phyloP scores from a whole-genome alignment of 1,284 basidiomycete genomes.

The Anthracocystis panici-leucophaei region DNA sequence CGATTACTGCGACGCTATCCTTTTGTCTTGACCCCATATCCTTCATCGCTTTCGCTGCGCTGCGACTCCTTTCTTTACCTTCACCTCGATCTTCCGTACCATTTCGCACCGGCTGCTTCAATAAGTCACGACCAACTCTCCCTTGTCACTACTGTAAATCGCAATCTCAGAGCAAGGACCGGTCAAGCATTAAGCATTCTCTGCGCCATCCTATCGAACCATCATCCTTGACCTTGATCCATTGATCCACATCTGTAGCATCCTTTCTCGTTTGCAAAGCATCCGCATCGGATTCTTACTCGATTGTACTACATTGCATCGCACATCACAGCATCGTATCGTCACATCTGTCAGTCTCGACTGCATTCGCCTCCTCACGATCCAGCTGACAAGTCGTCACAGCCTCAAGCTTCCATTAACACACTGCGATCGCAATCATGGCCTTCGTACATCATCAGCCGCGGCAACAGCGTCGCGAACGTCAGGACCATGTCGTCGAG shows the following conservation, averaged over 20 bases:
- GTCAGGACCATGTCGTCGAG: conserved; percentile 24
- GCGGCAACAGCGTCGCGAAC: conserved; percentile 40
- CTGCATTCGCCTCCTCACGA: neutral
- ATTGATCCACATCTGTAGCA: neutral
- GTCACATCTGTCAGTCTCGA: neutral
- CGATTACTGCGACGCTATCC: neutral
- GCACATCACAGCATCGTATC: neutral
- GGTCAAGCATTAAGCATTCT: neutral
- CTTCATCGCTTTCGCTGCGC: neutral
- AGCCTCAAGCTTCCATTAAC: neutral
- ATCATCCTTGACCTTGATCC: neutral
- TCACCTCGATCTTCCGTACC: neutral
- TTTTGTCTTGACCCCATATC: neutral
- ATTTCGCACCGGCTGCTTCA: neutral
- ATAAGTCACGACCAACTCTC: neutral
- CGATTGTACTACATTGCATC: neutral
- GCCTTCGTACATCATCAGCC: conserved; percentile 52
- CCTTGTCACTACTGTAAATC: neutral
- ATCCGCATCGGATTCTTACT: neutral
- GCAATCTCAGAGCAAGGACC: neutral
- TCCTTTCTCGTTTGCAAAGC: neutral
- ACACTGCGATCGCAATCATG: conserved; percentile 14
- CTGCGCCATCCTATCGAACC: neutral
- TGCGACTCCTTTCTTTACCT: neutral
- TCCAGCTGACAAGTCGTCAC: neutral